These are phyloP conservation scores for Aspergillus campestris DNA, from an alignment of 495 filamentous ascomycete species.

Conservation along the genomic window DNA sequence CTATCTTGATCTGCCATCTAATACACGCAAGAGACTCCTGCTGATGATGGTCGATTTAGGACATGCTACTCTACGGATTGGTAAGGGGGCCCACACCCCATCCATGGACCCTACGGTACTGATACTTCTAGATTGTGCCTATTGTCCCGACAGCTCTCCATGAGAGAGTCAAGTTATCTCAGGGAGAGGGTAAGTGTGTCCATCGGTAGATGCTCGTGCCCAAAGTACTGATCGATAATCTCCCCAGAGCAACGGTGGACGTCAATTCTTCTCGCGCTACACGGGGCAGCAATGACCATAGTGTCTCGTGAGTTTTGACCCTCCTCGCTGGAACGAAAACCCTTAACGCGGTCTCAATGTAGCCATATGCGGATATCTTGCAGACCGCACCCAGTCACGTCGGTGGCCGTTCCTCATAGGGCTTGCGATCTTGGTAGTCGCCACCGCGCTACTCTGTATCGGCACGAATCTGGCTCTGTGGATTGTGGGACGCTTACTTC, in stretches of 20 bases:
- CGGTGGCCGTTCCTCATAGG: slow-evolving; percentile 61
- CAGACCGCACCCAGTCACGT: slow-evolving; percentile 58
- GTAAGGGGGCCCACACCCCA: slow-evolving; percentile 16
- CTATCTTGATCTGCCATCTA: too few relatives aligned
- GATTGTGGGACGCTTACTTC: slow-evolving; percentile 59
- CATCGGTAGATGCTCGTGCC: neutral
- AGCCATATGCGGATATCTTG: slow-evolving; percentile 36
- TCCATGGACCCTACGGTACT: neutral
- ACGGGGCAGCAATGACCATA: slow-evolving; percentile 62
- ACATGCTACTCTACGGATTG: slow-evolving; percentile 72
- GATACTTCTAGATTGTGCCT: slow-evolving; percentile 50
- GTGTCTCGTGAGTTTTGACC: slow-evolving; percentile 33
- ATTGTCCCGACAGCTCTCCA: slow-evolving; percentile 70
- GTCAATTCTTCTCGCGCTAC: slow-evolving; percentile 66
- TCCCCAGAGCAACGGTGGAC: slow-evolving; percentile 55
- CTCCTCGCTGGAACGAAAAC: neutral
- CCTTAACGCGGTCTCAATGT: too few relatives aligned
- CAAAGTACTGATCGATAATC: slow-evolving; percentile 1
- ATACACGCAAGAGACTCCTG: neutral
- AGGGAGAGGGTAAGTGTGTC: slow-evolving; percentile 34
- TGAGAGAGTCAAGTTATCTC: slow-evolving; percentile 45
- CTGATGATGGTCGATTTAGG: slow-evolving; percentile 24
- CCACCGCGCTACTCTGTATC: slow-evolving; percentile 65
- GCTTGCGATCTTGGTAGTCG: slow-evolving; percentile 53
- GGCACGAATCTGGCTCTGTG: slow-evolving; percentile 56